Evolutionary conservation across 371 early-diverging fungal genomes (phyloP), one percentile per base, ranked within the genome.

Genomic region (Rhizopus microsporus): DNA sequence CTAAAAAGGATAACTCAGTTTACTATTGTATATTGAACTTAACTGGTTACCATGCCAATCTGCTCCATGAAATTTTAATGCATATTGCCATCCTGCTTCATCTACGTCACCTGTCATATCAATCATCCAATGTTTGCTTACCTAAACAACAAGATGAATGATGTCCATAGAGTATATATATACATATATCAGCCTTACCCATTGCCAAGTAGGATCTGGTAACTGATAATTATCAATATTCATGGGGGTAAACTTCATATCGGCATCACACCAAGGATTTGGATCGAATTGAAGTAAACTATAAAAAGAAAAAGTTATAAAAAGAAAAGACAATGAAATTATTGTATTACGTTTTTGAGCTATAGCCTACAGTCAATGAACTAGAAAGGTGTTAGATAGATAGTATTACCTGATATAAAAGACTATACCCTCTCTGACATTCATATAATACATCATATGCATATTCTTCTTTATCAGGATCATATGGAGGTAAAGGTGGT

Each of bases 81-180:
- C 72, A 57, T 81, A 81, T 45, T 76, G 75, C 81, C 81, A 81
- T 32, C 81, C 78, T 34, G 72, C 78, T 68, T 85, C 84, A 56
- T 86, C 87, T 1, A 86, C 84, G 63, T 86, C 85, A 4, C 72
- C 82, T n/a, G 84, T 79, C 87, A 86, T 84, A 60, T 86, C 85
- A 15, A 84, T 82, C 68, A 86, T 66, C 87, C 87, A 86, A 32
- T 78, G 74, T 58, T 78, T 78, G 55, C 73, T 77, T 8, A 66
- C 59, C 75, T 75, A 51, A 23, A 12, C 0, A 39, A 15, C 4
- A 16, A 23, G 23, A n/a, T 15, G 9, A 8, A 39, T 13, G 6
- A 4, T 37, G 4, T 45, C 45, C 23, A 23, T 23, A 23, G 23
- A 23, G 23, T 49, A 44, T 34, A n/a, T n/a, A n/a, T 31, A 3